A percentile compares a stretch with the other conserved stretches of the same genome.
Conservation (phyloP, 768 basidiomycete genomes). For the Termitomyces sp. region DNA sequence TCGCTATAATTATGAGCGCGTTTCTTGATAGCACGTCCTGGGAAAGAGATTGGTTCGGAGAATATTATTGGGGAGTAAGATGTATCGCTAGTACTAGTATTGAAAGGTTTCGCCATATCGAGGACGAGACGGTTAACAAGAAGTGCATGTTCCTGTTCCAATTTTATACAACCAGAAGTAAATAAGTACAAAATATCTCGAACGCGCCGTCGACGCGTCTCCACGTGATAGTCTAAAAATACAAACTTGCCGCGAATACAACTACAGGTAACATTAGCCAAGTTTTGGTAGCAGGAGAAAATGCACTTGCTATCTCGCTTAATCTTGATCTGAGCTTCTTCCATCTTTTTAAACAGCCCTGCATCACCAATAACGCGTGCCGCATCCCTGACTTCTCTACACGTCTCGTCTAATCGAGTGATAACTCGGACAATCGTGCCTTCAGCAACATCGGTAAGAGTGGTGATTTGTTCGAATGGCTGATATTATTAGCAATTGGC, state of each 20-base stretch:
- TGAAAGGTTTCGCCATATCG: slow-evolving; percentile 31
- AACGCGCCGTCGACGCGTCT: slow-evolving; percentile 7
- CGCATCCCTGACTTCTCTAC: slow-evolving; percentile 93
- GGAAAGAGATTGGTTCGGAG: slow-evolving; percentile 3
- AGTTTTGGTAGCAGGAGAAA: neutral
- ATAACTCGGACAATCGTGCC: slow-evolving; percentile 97
- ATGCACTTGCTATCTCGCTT: slow-evolving; percentile 86
- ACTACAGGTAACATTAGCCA: slow-evolving; percentile 37
- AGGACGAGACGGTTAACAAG: neutral
- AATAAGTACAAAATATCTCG: slow-evolving; percentile 10
- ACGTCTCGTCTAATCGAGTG: slow-evolving; percentile 93
- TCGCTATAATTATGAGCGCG: slow-evolving; percentile 5
- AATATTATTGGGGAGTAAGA: slow-evolving; percentile 10
- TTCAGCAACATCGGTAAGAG: slow-evolving; percentile 90
- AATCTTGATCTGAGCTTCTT: slow-evolving; percentile 88
- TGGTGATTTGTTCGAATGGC: slow-evolving; percentile 95
- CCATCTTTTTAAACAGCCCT: slow-evolving; percentile 97
- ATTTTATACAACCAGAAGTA: slow-evolving; percentile 6
- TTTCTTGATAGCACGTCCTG: slow-evolving; percentile 5
- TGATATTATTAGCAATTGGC: slow-evolving; percentile 22
- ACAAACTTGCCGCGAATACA: slow-evolving; percentile 83
- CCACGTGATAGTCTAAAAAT: slow-evolving; percentile 50
- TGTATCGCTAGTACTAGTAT: slow-evolving; percentile 9
- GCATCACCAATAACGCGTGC: slow-evolving; percentile 96
- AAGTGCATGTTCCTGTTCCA: neutral